Evolutionary conservation across 2,329 filamentous ascomycete species (phyloP), one percentile per base, ranked within the genome.

Genomic region (Exophiala sp.): DNA sequence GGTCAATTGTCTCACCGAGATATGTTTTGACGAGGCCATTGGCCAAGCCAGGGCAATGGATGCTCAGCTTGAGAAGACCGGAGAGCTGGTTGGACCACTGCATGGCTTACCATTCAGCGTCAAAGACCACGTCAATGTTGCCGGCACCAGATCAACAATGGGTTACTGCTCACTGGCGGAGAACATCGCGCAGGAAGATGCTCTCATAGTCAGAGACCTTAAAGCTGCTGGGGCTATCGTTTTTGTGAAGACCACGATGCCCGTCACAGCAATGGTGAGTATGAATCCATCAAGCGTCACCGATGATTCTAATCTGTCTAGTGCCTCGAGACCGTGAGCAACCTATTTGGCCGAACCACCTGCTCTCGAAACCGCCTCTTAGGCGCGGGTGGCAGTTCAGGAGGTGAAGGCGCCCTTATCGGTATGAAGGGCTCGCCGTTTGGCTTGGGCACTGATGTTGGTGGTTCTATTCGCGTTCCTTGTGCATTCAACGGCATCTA

Each of bases 71-170:
- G 56, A 64, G 39, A 47, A 59, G 18, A 69, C 65, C 0, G 72
- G 72, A 3, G 71, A 72, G 59, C 60, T 73, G 11, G 72, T 78
- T 62, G 78, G 79, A 2, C 71, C 75, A 16, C 60, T 78, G 10
- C 80, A 80, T 64, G 80, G 78, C 0, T 65, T 83, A 5, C 79
- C 79, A 0, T 72, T 83, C 51, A 77, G 72, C 8, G 60, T 83
- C 10, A 86, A 85, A 64, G 83, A 85, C 46, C 80, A 81, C 8
- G 85, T 85, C 66, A 78, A 84, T 16, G 70, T 86, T 36, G 66
- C 71, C 6, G 80, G 79, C 29, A 42, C 62, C 14, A 5, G 16
- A 9, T 42, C 39, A 5, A 42, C 39, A 66, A 7, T 42, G 4
- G 39, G 39, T 6, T 42, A 42, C n/a, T 40, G 38, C 29, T 50